Conservation (phyloP, 163 green algal genomes). For the Scenedesmus sp. region DNA sequence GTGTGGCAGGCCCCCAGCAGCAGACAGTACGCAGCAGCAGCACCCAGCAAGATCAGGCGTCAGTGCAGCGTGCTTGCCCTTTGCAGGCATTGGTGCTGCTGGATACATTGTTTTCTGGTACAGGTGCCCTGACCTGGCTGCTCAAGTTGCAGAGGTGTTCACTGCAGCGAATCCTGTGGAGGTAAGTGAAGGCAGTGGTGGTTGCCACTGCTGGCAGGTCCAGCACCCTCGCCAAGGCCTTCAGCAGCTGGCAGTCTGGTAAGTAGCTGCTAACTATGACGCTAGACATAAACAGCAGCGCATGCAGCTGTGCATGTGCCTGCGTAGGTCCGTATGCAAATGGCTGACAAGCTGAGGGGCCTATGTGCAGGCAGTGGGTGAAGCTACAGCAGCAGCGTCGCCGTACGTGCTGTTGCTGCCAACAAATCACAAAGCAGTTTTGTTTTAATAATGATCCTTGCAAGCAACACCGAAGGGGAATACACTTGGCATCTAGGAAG, state of each 20-base stretch:
- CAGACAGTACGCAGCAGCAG: constrained; percentile 5
- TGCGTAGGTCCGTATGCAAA: not conserved
- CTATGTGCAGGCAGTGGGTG: not conserved
- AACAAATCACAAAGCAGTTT: not conserved
- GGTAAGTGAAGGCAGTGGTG: constrained; percentile 30
- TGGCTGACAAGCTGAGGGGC: too few relatives aligned
- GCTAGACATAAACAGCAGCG: not conserved
- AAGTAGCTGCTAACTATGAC: not conserved
- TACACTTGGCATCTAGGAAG: not conserved
- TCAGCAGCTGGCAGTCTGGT: constrained; percentile 26
- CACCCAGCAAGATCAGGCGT: constrained; percentile 13
- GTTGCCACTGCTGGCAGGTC: constrained; percentile 29
- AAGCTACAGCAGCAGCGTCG: not conserved
- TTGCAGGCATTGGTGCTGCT: not conserved
- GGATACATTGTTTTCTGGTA: not conserved
- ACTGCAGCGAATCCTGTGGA: constrained; percentile 16
- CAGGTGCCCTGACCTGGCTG: constrained; percentile 19
- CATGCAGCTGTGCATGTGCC: not conserved
- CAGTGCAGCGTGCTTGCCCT: not conserved
- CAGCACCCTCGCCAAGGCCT: constrained; percentile 13
- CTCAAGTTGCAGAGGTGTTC: not conserved
- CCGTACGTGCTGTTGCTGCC: not conserved
- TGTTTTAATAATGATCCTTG: not conserved
- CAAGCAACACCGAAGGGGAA: too few relatives aligned
- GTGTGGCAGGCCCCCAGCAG: not conserved